Evolutionary conservation across 352 stramenopile species (phyloP), one percentile per base, ranked within the genome.

Genomic region (Plasmopara halstedii): DNA sequence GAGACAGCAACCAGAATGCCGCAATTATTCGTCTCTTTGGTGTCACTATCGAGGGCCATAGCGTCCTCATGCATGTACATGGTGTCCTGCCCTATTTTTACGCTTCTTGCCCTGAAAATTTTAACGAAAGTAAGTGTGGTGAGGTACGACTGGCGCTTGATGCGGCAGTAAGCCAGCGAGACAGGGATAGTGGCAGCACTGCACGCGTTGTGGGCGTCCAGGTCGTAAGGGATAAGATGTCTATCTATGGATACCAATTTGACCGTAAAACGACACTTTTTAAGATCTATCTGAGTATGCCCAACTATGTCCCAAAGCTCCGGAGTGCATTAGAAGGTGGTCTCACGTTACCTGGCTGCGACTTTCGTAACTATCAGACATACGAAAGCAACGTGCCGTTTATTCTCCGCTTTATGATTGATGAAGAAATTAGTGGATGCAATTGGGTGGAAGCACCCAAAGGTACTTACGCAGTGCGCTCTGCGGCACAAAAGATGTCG

Each of bases 321-420:
- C 87, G 95, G 19, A 77, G 70, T 4, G 80, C 95, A 22, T 81
- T 98, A 44, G 85, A 98, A 60, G 69, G 72, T 0, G 89, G 94
- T 6, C 60, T 97, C 22, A 64, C 67, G 11, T 31, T 88, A 6
- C 75, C 78, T 4, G 80, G 76, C 17, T 79, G 73, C 42, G 73
- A 85, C 10, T 83, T 70, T 37, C 70, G 74, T 8, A 73, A 59
- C 25, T 93, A 80, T 57, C 80, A 95, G 58, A 98, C 88, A 8
- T 99, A 97, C 78, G 97, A 99, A 69, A 97, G 83, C 62, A 99
- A 99, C 70, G 94, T 99, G 26, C 96, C 96, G 6, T 99, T 98
- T 79, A 91, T 99, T 11, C 73, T 99, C 53, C 88, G 97, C 8
- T 99, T 98, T 72, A 99, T 99, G 94, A 98, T 99, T 63, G 97